Evolutionary conservation across 768 basidiomycete species (phyloP).

Genomic region (Termitomyces sp.): DNA sequence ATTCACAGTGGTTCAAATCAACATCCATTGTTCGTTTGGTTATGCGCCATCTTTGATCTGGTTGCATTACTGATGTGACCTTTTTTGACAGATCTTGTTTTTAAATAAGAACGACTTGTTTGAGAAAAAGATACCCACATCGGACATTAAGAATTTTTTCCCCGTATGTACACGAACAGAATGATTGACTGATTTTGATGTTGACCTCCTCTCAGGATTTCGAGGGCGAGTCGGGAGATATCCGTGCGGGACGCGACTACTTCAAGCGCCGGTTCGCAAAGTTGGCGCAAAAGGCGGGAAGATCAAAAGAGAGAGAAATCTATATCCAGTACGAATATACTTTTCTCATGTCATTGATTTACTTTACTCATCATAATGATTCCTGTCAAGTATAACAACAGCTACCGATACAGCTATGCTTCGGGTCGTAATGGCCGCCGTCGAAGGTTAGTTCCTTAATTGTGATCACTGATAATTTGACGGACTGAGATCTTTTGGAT

Average conservation of each 20-base stretch:
- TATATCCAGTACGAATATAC: constrained; percentile 68
- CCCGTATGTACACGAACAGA: constrained; percentile 43
- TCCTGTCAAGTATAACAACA: constrained; percentile 63
- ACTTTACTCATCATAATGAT: not conserved
- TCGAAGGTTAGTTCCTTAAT: constrained; percentile 65
- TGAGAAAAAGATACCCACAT: constrained; percentile 72
- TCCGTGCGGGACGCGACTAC: constrained; percentile 78
- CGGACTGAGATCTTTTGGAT: constrained; percentile 5
- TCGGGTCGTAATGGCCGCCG: constrained; percentile 91
- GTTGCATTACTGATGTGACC: not conserved
- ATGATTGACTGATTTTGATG: not conserved
- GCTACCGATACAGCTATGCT: constrained; percentile 88
- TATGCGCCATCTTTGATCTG: not conserved
- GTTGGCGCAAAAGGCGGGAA: constrained; percentile 79
- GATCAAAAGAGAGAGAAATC: constrained; percentile 83
- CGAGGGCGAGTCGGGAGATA: constrained; percentile 72
- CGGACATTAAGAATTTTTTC: constrained; percentile 87
- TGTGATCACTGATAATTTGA: not conserved
- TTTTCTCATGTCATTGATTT: not conserved
- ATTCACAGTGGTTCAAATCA: constrained; percentile 95
- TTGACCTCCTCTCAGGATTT: constrained; percentile 53
- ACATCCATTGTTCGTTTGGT: constrained; percentile 68
- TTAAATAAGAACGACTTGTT: constrained; percentile 96
- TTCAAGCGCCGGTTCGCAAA: constrained; percentile 83
- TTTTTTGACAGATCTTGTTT: constrained; percentile 69